These are phyloP conservation scores for Pseudopithomyces maydicus DNA, from an alignment of 2,329 filamentous ascomycete genomes.

Conservation along the genomic window DNA sequence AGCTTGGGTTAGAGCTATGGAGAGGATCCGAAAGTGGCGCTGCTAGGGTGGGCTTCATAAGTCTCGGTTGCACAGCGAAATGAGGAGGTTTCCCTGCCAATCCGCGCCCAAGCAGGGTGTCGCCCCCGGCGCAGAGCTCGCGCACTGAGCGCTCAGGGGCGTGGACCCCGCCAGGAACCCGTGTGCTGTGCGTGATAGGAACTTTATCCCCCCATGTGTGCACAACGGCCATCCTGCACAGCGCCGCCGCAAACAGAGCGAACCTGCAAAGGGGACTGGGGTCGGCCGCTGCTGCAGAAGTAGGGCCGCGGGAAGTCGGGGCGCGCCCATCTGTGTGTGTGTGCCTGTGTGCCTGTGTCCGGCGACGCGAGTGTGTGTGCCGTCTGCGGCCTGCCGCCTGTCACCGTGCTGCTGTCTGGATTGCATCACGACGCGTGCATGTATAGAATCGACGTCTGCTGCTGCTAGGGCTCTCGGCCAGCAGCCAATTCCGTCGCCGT, in stretches of 20 bases:
- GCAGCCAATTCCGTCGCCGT: slow-evolving; percentile 13
- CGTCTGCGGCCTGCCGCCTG: too few species aligned
- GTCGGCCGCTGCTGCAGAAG: not conserved
- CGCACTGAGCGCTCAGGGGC: slow-evolving; percentile 36
- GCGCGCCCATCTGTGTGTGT: not conserved
- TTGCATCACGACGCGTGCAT: slow-evolving; percentile 18
- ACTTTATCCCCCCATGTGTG: slow-evolving; percentile 15
- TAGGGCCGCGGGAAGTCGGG: not conserved
- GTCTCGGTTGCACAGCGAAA: slow-evolving; percentile 42
- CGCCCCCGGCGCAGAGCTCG: slow-evolving; percentile 17
- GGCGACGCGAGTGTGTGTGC: too few species aligned
- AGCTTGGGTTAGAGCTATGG: slow-evolving; percentile 39
- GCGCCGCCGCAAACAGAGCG: not conserved
- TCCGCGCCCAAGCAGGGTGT: slow-evolving; percentile 28
- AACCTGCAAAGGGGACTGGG: not conserved
- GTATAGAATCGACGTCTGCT: not conserved
- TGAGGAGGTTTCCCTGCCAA: slow-evolving; percentile 39
- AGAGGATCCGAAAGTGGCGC: slow-evolving; percentile 29
- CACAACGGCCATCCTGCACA: slow-evolving; percentile 4
- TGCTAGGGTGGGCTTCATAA: slow-evolving; percentile 39
- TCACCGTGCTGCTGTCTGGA: not conserved
- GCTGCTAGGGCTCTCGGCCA: not conserved
- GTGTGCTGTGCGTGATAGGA: slow-evolving; percentile 17
- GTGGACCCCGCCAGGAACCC: slow-evolving; percentile 20
- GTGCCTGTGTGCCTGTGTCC: too few species aligned